Evolutionary conservation across 1,284 basidiomycete species (phyloP).

Genomic region (Sporisorium iseilematis-ciliati): DNA sequence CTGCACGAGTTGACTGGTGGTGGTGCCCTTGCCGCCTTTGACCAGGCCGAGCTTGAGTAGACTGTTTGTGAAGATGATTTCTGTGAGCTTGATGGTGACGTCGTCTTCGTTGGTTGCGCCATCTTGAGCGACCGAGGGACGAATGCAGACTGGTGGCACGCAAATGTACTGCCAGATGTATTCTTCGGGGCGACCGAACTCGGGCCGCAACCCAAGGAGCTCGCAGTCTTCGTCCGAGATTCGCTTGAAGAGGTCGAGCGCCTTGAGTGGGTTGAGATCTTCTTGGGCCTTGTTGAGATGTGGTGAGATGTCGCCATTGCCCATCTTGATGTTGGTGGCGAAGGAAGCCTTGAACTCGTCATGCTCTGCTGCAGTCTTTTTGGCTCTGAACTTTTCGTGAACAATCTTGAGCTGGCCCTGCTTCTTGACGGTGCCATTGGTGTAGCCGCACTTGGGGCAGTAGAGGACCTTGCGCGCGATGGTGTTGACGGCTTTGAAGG

Average conservation of each 20-base stretch:
- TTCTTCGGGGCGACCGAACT: constrained; percentile 92
- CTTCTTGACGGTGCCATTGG: constrained; percentile 97
- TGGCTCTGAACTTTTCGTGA: constrained; percentile 96
- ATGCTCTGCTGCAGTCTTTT: constrained; percentile 90
- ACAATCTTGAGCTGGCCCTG: constrained; percentile 93
- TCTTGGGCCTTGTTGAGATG: constrained; percentile 92
- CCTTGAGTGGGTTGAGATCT: constrained; percentile 94
- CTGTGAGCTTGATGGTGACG: constrained; percentile 94
- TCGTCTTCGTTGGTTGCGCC: constrained; percentile 87
- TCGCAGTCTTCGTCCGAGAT: constrained; percentile 97
- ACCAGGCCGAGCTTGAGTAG: constrained; percentile 90
- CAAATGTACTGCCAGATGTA: constrained; percentile 99
- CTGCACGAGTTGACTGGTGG: constrained; percentile 74
- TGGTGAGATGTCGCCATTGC: constrained; percentile 85
- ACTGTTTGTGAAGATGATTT: constrained; percentile 95
- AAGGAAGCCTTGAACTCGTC: constrained; percentile 90
- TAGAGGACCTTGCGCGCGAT: constrained; percentile 89
- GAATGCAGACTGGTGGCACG: constrained; percentile 96
- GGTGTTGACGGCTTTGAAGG: constrained; percentile 89
- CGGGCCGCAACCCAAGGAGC: constrained; percentile 88
- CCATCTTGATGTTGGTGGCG: constrained; percentile 79
- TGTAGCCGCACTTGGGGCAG: constrained; percentile 91
- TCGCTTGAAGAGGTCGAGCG: constrained; percentile 89
- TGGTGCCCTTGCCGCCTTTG: constrained; percentile 72
- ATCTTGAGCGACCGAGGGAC: constrained; percentile 98